Percentiles rank a stretch among this genome's conserved stretches.
These are phyloP conservation scores for Ustilago sp. DNA, from an alignment of 1,284 basidiomycete species.

Conservation along the genomic window DNA sequence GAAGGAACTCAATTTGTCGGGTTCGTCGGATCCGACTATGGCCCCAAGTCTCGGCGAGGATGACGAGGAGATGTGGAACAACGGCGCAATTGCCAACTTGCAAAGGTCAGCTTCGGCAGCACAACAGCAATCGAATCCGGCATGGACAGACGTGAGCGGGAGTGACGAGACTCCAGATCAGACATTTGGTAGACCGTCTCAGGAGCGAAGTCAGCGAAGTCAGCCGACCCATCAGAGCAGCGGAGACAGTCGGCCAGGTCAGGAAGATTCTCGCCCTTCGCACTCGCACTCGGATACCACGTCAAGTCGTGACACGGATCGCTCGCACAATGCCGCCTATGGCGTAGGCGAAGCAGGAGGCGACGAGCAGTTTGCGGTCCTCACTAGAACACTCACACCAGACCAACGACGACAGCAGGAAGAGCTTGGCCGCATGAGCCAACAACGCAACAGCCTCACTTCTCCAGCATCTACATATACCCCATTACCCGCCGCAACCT, in stretches of 20 bases:
- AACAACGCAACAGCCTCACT: conserved; percentile 14
- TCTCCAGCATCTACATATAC: conserved; percentile 7
- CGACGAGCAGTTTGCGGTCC: conserved; percentile 14
- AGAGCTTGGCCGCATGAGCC: conserved; percentile 29
- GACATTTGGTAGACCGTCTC: conserved; percentile 26
- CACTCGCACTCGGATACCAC: conserved; percentile 28
- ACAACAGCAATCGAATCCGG: conserved; percentile 6
- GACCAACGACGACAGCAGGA: conserved; percentile 23
- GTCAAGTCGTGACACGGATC: conserved; percentile 26
- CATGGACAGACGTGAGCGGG: conserved; percentile 1
- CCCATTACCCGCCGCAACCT: conserved; percentile 6
- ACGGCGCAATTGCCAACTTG: background rate
- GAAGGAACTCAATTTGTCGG: conserved; percentile 21
- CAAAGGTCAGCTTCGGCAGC: conserved; percentile 1
- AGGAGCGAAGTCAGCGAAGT: conserved; percentile 17
- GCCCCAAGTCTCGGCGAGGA: conserved; percentile 2
- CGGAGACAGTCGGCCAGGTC: conserved; percentile 12
- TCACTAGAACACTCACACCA: conserved; percentile 17
- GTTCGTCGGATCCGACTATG: conserved; percentile 7
- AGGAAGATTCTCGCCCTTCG: conserved; percentile 18
- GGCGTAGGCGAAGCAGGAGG: conserved; percentile 38
- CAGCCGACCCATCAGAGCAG: conserved; percentile 8
- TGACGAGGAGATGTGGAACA: conserved; percentile 20
- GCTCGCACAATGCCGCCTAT: conserved; percentile 19
- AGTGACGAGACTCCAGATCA: conserved; percentile 23